Evolutionary conservation across 768 basidiomycete species (phyloP).

Genomic region (Gymnopilus junonius): DNA sequence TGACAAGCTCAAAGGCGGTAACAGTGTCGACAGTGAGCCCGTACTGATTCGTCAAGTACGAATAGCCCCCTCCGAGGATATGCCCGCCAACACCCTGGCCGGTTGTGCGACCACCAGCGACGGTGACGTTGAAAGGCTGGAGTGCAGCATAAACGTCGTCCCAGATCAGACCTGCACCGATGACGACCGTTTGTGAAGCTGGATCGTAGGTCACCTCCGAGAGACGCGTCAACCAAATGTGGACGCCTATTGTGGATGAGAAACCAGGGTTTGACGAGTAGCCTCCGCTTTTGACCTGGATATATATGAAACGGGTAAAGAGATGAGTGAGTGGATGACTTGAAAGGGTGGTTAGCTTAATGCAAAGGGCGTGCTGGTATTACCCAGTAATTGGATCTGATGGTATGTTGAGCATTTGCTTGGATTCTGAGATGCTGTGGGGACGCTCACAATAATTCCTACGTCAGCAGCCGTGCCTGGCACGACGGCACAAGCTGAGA

Average conservation of each 20-base stretch:
- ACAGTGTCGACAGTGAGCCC: conserved; percentile 62
- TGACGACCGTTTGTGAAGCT: conserved; percentile 37
- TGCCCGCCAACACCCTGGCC: conserved; percentile 52
- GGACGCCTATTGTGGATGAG: conserved; percentile 62
- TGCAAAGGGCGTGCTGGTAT: conserved; percentile 54
- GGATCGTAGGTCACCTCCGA: conserved; percentile 45
- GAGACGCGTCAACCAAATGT: conserved; percentile 57
- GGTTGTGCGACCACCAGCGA: conserved; percentile 60
- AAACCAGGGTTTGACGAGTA: conserved; percentile 59
- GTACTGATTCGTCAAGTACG: conserved; percentile 63
- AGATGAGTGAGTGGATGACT: background rate
- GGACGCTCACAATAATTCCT: conserved; percentile 46
- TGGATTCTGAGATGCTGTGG: background rate
- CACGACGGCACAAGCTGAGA: conserved; percentile 58
- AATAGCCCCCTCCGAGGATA: conserved; percentile 47
- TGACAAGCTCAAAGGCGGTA: conserved; percentile 54
- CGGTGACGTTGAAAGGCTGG: conserved; percentile 49
- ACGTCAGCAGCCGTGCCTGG: conserved; percentile 59
- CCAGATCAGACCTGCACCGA: conserved; percentile 58
- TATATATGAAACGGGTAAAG: conserved; percentile 7
- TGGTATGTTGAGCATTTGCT: background rate
- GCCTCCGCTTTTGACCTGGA: conserved; percentile 63
- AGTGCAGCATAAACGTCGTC: conserved; percentile 64
- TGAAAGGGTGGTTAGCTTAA: conserved; percentile 31
- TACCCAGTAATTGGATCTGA: conserved; percentile 53